These are phyloP conservation scores for Cladosporium velox DNA, from an alignment of 2,329 filamentous ascomycete genomes.

Conservation along the genomic window DNA sequence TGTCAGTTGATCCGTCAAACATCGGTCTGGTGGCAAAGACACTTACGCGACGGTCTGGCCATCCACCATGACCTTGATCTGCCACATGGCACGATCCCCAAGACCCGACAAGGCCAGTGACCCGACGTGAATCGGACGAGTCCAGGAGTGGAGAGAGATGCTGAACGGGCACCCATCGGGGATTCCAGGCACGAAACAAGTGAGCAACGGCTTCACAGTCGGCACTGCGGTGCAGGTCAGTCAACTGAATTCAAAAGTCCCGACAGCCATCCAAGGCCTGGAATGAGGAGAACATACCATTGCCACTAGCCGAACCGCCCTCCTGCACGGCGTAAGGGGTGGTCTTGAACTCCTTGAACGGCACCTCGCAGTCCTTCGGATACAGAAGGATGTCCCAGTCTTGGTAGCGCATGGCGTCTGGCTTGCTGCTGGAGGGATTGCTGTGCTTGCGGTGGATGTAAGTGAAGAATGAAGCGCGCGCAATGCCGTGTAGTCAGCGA, in stretches of 20 bases:
- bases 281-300: background rate
- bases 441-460: constrained; percentile 6
- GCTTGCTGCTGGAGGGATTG: background rate
- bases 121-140: background rate
- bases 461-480: constrained; percentile 17
- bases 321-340: constrained; percentile 66
- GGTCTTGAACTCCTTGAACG: constrained; percentile 80
- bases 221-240: constrained; percentile 3
- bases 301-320: constrained; percentile 23
- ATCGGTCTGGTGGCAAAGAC: background rate
- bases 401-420: constrained; percentile 70
- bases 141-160: constrained; percentile 75
- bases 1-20: background rate
- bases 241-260: background rate
- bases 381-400: constrained; percentile 87
- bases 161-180: constrained; percentile 61
- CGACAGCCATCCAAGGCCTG: background rate
- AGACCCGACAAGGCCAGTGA: background rate
- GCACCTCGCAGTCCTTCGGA: constrained; percentile 56
- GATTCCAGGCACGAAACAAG: constrained; percentile 70
- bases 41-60: constrained; percentile 54
- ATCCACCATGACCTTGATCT: constrained; percentile 69
- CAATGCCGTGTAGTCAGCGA: background rate
- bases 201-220: constrained; percentile 46
- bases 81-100: constrained; percentile 42